Percentiles rank a stretch among this genome's conserved stretches.
These are phyloP conservation scores for Microsporum canis DNA, from an alignment of 2,329 filamentous ascomycete genomes.

Conservation along the genomic window DNA sequence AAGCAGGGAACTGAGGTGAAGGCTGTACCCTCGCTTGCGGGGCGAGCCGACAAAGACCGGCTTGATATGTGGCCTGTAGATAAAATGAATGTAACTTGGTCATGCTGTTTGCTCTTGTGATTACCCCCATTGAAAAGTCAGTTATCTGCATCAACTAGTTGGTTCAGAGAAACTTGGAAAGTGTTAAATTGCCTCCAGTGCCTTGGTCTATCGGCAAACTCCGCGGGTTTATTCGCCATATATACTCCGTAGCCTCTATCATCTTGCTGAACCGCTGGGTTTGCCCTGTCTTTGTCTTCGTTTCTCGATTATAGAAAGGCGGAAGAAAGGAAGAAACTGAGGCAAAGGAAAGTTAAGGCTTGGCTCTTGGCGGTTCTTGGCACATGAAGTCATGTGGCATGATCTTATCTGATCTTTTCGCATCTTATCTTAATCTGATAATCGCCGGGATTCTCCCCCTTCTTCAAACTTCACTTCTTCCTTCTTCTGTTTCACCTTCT, in stretches of 20 bases:
- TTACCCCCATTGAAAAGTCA: neutral
- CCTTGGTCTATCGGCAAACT: neutral
- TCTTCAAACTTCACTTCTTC: neutral
- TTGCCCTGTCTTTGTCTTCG: neutral
- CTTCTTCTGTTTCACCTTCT: neutral
- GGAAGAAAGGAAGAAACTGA: neutral
- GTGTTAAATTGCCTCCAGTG: neutral
- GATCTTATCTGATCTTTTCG: slow-evolving; percentile 1
- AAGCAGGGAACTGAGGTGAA: neutral
- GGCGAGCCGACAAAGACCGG: neutral
- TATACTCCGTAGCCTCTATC: neutral
- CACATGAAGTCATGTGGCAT: neutral
- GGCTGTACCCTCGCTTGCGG: neutral
- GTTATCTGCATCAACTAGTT: neutral
- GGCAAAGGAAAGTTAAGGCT: neutral
- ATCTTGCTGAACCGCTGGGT: neutral
- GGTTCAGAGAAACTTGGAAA: neutral
- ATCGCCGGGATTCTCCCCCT: neutral
- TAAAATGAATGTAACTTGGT: neutral
- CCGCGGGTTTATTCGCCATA: neutral
- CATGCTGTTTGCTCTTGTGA: neutral
- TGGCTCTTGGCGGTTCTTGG: neutral
- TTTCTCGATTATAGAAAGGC: too few species aligned
- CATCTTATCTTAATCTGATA: slow-evolving; percentile 3
- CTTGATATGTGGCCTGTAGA: neutral